A percentile compares a stretch with the other conserved stretches of the same genome.
phyloP scores from a whole-genome alignment of 352 stramenopile species.

The Pythium folliculosum region DNA sequence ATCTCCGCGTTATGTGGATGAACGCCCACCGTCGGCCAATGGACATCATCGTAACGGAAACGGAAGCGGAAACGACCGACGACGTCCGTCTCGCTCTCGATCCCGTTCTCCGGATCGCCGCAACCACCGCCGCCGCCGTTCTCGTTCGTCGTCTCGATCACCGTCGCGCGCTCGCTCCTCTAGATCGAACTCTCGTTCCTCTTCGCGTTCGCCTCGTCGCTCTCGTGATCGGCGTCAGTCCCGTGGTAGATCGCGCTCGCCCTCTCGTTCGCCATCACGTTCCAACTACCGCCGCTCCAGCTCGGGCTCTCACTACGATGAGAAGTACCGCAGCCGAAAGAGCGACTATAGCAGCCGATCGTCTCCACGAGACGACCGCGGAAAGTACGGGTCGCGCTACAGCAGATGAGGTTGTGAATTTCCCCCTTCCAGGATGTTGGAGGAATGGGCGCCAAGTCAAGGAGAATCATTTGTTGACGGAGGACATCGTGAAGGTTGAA shows the following conservation, averaged over 20 bases:
- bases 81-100: slow-evolving; percentile 13
- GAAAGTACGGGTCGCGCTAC: slow-evolving; percentile 18
- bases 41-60: slow-evolving; percentile 16
- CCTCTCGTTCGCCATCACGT: slow-evolving; percentile 15
- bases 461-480: neutral
- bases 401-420: neutral
- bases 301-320: slow-evolving; percentile 19
- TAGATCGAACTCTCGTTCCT: slow-evolving; percentile 37
- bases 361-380: slow-evolving; percentile 24
- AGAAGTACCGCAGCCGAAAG: slow-evolving; percentile 22
- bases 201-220: slow-evolving; percentile 36
- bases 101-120: slow-evolving; percentile 25
- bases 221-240: slow-evolving; percentile 26
- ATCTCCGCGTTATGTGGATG: slow-evolving; percentile 7
- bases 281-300: slow-evolving; percentile 12
- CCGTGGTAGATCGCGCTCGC: slow-evolving; percentile 18
- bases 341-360: slow-evolving; percentile 18
- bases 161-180: slow-evolving; percentile 17
- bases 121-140: slow-evolving; percentile 2
- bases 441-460: neutral
- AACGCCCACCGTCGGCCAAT: slow-evolving; percentile 5
- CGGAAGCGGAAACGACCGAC: slow-evolving; percentile 1
- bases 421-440: neutral
- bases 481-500: neutral
- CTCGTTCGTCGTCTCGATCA: slow-evolving; percentile 32